These are phyloP conservation scores for Leptographium lundbergii DNA, from an alignment of 2,329 filamentous ascomycete species.

Conservation along the genomic window DNA sequence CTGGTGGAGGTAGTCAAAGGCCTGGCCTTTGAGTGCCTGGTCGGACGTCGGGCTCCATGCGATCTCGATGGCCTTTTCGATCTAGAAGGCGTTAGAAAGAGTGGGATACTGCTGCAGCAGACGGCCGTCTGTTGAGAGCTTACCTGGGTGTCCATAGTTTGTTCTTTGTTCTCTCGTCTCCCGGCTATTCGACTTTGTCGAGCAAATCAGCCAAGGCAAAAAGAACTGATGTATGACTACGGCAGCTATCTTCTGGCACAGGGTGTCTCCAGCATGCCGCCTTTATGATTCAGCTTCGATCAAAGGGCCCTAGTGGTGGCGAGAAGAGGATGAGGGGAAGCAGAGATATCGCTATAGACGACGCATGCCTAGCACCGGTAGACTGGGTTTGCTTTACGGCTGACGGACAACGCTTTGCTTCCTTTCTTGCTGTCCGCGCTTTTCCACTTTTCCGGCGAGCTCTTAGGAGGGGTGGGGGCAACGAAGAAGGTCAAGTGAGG, in stretches of 20 bases:
- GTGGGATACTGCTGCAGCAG: background rate
- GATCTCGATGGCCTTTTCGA: constrained; percentile 92
- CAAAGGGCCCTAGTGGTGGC: background rate
- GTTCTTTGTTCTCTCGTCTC: background rate
- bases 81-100: constrained; percentile 33
- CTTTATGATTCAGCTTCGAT: background rate
- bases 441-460: background rate
- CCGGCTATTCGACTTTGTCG: background rate
- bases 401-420: background rate
- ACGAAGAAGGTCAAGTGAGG: background rate
- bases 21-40: constrained; percentile 64
- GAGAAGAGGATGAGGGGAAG: background rate
- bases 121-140: background rate
- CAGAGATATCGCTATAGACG: constrained; percentile 8
- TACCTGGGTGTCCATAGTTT: background rate
- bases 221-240: background rate
- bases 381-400: background rate
- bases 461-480: background rate
- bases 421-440: background rate
- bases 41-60: constrained; percentile 73
- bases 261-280: background rate
- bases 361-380: constrained; percentile 9
- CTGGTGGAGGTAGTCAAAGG: constrained; percentile 67
- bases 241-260: background rate
- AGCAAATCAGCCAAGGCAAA: background rate